Evolutionary conservation across 805 yeast genomes (phyloP), one percentile per base, ranked within the genome.

Genomic region (Groenewaldozyma salmanticensis): DNA sequence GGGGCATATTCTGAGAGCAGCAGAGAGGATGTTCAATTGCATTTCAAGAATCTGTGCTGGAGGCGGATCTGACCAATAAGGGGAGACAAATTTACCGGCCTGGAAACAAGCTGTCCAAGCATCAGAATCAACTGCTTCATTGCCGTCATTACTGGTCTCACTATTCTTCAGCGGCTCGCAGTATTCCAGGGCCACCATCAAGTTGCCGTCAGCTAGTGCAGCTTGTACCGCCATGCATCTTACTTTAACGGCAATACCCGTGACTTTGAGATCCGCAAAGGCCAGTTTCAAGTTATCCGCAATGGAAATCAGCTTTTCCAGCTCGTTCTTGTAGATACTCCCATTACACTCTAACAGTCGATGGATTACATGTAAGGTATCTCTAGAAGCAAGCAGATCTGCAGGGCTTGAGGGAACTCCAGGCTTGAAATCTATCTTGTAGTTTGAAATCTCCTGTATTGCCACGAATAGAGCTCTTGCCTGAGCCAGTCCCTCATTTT

Each of bases 71-170:
- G 31, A 37, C 75, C 75, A 67, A 19, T 58, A 58, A 5, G 75
- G 72, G 16, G 74, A 67, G 24, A 60, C 52, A 57, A 57, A 71
- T 58, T 81, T 80, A 2, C 83, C 82, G 2, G 81, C 77, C 51
- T 84, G 94, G 51, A 78, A 80, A 46, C 81, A 75, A 1, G 83
- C 75, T 20, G 77, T 67, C 95, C 95, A 86, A 5, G 64, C 55
- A 13, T 53, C 52, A 24, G 32, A 48, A n/a, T n/a, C n/a, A n/a
- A n/a, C n/a, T n/a, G n/a, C n/a, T n/a, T n/a, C n/a, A n/a, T n/a
- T n/a, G n/a, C n/a, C n/a, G n/a, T n/a, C n/a, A n/a, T n/a, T n/a
- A 42, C 21, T 46, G 38, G 4, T 36, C 16, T 15, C 19, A 21
- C 52, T 37, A 7, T 43, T 24, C 32, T 49, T 42, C 3, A 56